These are phyloP conservation scores for Coemansia aciculifera DNA, from an alignment of 192 early-diverging fungal genomes.

Conservation along the genomic window DNA sequence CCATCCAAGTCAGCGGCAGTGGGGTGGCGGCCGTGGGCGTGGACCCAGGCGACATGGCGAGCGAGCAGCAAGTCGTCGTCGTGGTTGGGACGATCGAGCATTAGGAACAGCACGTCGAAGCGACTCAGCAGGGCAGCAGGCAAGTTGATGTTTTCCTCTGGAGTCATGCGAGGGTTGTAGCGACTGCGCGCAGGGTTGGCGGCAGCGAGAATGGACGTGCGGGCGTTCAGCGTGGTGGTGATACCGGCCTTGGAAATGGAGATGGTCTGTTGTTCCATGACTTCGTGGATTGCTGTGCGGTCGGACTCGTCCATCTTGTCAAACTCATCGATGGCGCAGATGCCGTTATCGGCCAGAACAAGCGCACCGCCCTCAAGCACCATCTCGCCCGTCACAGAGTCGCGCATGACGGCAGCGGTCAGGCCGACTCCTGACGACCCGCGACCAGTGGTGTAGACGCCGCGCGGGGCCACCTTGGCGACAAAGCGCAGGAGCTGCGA, in stretches of 20 bases:
- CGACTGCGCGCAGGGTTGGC: constrained; percentile 97
- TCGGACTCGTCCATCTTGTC: constrained; percentile 99
- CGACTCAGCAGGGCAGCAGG: constrained; percentile 91
- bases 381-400: constrained; percentile 93
- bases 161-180: constrained; percentile 85
- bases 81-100: constrained; percentile 80
- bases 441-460: constrained; percentile 95
- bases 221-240: constrained; percentile 94
- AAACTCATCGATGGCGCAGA: constrained; percentile 99
- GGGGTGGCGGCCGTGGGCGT: constrained; percentile 81
- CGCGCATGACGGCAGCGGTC: constrained; percentile 91
- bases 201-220: constrained; percentile 92
- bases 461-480: constrained; percentile 89
- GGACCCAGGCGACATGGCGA: constrained; percentile 90
- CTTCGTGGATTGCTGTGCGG: constrained; percentile 97
- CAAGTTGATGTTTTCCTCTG: constrained; percentile 96
- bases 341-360: constrained; percentile 96
- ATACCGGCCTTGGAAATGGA: constrained; percentile 98
- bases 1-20: constrained; percentile 46
- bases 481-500: constrained; percentile 96
- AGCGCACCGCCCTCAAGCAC: constrained; percentile 96
- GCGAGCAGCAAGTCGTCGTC: constrained; percentile 81
- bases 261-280: constrained; percentile 99
- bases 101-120: constrained; percentile 90
- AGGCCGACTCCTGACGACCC: constrained; percentile 95